Conservation (phyloP, 768 basidiomycete species). For the Daedalea quercina region DNA sequence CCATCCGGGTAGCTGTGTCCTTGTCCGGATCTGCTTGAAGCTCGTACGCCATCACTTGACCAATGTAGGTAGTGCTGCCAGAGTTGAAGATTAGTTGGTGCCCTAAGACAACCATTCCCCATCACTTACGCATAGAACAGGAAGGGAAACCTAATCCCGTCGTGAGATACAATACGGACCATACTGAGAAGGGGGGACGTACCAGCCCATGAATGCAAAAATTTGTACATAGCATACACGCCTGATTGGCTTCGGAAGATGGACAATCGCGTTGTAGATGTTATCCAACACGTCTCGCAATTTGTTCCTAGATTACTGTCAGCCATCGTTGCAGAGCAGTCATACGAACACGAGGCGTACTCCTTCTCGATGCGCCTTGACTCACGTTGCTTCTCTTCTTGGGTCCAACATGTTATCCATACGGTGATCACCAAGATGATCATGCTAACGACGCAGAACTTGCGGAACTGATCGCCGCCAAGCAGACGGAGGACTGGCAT, state of each 20-base stretch:
- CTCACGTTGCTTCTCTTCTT: conserved; percentile 70
- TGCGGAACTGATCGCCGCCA: conserved; percentile 92
- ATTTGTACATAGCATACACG: conserved; percentile 91
- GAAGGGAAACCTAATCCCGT: conserved; percentile 75
- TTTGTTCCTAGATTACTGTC: conserved; percentile 31
- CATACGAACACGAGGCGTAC: not conserved
- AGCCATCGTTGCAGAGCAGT: not conserved
- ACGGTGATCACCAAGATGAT: conserved; percentile 75
- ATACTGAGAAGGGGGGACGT: conserved; percentile 21
- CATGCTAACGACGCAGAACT: conserved; percentile 87
- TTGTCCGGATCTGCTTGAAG: conserved; percentile 65
- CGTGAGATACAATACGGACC: not conserved
- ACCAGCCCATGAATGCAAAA: conserved; percentile 97
- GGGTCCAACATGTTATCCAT: conserved; percentile 81
- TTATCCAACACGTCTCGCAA: conserved; percentile 71
- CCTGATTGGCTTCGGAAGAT: conserved; percentile 77
- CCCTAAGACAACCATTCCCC: not conserved
- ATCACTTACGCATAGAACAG: conserved; percentile 76
- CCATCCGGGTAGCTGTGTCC: conserved; percentile 78
- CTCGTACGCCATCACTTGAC: conserved; percentile 89
- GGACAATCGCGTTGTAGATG: conserved; percentile 65
- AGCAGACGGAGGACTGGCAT: conserved; percentile 73
- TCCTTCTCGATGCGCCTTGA: conserved; percentile 31
- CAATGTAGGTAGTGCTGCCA: conserved; percentile 82
- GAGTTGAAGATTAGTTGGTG: not conserved